Evolutionary conservation across 2,329 filamentous ascomycete genomes (phyloP).

Genomic region (Colletotrichum tanaceti): DNA sequence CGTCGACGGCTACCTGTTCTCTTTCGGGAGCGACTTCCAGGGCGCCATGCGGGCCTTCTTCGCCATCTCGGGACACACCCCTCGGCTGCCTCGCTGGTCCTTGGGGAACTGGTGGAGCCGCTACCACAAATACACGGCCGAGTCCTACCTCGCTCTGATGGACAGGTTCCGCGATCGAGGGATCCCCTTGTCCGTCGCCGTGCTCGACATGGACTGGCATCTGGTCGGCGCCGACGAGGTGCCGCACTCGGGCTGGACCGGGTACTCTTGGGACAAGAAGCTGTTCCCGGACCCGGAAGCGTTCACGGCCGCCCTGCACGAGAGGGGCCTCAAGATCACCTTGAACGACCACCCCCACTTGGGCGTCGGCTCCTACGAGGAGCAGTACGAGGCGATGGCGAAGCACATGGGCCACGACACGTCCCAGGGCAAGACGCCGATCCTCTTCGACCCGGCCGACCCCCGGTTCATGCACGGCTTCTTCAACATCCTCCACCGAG

Average conservation of each 20-base stretch:
- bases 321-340: too few species aligned
- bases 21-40: too few species aligned
- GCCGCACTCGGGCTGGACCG: conserved; percentile 66
- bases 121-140: conserved; percentile 55
- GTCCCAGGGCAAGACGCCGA: too few species aligned
- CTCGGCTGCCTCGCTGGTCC: conserved; percentile 68
- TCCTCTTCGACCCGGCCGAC: too few species aligned
- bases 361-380: too few species aligned
- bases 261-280: conserved; percentile 71
- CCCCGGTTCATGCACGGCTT: too few species aligned
- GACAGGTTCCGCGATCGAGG: too few species aligned
- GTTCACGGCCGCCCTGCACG: too few species aligned
- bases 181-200: background rate
- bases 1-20: conserved; percentile 65
- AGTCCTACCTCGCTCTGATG: background rate
- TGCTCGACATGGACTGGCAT: conserved; percentile 75
- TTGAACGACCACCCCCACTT: too few species aligned
- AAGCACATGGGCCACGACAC: too few species aligned
- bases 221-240: conserved; percentile 60
- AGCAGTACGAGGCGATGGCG: too few species aligned
- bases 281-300: conserved; percentile 59
- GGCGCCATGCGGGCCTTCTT: background rate
- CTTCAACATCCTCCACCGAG: conserved; percentile 65
- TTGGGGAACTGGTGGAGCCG: conserved; percentile 69
- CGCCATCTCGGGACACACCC: conserved; percentile 65